A percentile compares a stretch with the other conserved stretches of the same genome.
phyloP scores from a whole-genome alignment of 2,329 filamentous ascomycete species.

The Colletotrichum tamarilloi region DNA sequence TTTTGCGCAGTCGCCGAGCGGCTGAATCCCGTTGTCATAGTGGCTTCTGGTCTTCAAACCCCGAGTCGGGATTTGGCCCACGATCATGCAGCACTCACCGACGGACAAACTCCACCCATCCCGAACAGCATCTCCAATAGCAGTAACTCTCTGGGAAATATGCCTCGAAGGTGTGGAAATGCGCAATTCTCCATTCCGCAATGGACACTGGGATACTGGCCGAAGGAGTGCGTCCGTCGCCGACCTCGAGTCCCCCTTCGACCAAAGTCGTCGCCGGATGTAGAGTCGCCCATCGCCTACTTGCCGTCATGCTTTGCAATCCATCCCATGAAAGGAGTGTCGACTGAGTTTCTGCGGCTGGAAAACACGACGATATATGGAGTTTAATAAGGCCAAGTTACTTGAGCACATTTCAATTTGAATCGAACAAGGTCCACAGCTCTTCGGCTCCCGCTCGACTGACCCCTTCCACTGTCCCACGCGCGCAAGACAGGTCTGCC shows the following conservation, averaged over 20 bases:
- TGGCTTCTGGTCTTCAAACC: constrained; percentile 19
- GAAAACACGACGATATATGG: constrained; percentile 9
- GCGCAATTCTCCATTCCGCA: background rate
- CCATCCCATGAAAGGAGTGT: background rate
- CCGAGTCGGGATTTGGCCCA: constrained; percentile 31
- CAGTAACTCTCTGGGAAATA: background rate
- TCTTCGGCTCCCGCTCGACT: background rate
- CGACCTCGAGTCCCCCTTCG: background rate
- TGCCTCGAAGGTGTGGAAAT: background rate
- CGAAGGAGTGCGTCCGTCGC: background rate
- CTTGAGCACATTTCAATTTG: background rate
- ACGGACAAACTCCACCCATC: constrained; percentile 6
- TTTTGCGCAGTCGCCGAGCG: background rate
- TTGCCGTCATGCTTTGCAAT: background rate
- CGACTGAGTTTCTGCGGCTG: background rate
- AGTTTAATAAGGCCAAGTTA: background rate
- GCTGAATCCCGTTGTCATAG: background rate
- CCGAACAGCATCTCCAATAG: constrained; percentile 6
- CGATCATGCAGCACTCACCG: constrained; percentile 21
- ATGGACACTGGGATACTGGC: constrained; percentile 10
- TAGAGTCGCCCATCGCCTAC: background rate
- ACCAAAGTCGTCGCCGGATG: background rate
- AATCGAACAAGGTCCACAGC: background rate
- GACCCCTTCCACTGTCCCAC: background rate
- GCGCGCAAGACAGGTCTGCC: background rate